A percentile compares a stretch with the other conserved stretches of the same genome.
Evolutionary conservation across 2,329 filamentous ascomycete species (phyloP).

Genomic region (Acrodontium crateriforme): DNA sequence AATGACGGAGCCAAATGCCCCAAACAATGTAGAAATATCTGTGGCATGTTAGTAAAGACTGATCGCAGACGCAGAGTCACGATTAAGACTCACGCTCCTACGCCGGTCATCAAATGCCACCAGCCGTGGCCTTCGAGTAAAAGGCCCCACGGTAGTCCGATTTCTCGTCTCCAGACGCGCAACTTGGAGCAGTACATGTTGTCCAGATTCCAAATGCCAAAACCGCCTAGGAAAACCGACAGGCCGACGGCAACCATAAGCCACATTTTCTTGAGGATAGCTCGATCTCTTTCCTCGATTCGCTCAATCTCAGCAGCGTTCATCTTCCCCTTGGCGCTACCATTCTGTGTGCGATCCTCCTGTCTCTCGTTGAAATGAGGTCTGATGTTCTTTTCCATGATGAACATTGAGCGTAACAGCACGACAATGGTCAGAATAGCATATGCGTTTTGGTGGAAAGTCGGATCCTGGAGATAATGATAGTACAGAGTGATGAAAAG

Average conservation of each 20-base stretch:
- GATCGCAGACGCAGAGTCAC: background rate
- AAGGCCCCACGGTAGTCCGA: constrained; percentile 69
- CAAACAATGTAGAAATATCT: constrained; percentile 30
- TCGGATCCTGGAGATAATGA: constrained; percentile 66
- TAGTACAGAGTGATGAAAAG: constrained; percentile 67
- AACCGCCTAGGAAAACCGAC: constrained; percentile 58
- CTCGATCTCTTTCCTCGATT: constrained; percentile 41
- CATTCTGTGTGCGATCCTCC: constrained; percentile 22
- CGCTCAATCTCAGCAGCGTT: constrained; percentile 24
- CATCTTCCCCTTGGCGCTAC: constrained; percentile 18
- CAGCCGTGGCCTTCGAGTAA: constrained; percentile 60
- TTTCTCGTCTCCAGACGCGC: constrained; percentile 48
- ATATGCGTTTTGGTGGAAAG: constrained; percentile 72
- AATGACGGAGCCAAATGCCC: constrained; percentile 70
- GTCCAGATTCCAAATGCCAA: constrained; percentile 65
- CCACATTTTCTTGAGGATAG: constrained; percentile 59
- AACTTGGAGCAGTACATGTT: constrained; percentile 59
- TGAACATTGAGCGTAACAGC: constrained; percentile 59
- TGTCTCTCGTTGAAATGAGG: constrained; percentile 37
- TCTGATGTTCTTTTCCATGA: constrained; percentile 56
- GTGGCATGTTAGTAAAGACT: background rate
- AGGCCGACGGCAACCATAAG: constrained; percentile 56
- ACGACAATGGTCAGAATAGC: constrained; percentile 57
- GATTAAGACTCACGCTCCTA: constrained; percentile 46
- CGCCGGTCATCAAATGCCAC: constrained; percentile 71